Base-by-base conservation (phyloP, 2,329 filamentous ascomycete species). In the Neocucurbitaria cava region DNA sequence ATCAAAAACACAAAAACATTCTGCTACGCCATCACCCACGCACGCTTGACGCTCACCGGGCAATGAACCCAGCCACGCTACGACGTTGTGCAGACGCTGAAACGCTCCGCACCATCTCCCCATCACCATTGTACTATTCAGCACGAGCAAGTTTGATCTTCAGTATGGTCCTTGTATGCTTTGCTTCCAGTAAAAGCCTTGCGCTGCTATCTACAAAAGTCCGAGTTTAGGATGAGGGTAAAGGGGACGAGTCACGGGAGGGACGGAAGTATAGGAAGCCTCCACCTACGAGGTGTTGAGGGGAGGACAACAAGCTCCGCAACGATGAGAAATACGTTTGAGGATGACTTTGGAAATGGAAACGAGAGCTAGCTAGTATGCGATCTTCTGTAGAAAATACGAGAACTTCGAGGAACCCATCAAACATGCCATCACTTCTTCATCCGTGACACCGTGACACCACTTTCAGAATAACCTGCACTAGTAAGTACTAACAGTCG, bases 181-280 rank as follows among this genome's bases (percentile, higher is more conserved):
- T 46, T 66, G 62, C 65, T 62, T 68, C 42, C 52, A 49, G 59
- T 50, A 62, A 40, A 59, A 65, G 65, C 68, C 64, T 57, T 64
- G 64, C 62, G 35, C 49, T 69, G 66, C 63, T 68, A 51, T 63
- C 61, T 60, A 44, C 41, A 40, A 58, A 45, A 61, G 48, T 33
- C 52, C 44, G 55, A 48, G 28, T 43, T 44, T 48, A 38, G 46
- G 17, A 51, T 39, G 49, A 44, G 17, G 38, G 41, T 7, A 49
- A 45, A 44, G 44, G 52, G 56, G 36, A 47, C 24, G 41, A 40
- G 46, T 52, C 42, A 44, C 35, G 41, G 21, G 44, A 26, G 46
- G 47, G 44, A 45, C 26, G 33, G 28, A 3, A 41, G 39, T 46
- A 36, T 46, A 48, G 43, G 28, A 54, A 33, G 55, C 54, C 56